Conservation (phyloP, 2,329 filamentous ascomycete species). For the Exutisphaerella laricina region DNA sequence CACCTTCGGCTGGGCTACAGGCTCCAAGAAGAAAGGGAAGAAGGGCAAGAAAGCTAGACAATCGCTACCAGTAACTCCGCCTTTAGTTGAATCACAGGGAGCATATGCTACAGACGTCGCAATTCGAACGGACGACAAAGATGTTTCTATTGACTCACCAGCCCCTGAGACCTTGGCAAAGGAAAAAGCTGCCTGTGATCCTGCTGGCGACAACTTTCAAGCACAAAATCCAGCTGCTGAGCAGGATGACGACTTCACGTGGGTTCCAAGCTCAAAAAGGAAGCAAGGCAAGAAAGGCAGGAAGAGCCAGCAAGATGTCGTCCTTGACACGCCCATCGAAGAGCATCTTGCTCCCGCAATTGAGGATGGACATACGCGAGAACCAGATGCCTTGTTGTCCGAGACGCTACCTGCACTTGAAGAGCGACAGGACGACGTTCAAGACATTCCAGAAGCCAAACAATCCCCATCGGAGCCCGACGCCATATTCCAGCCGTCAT, state of each 20-base stretch:
- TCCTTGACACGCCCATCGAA: neutral
- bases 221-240: neutral
- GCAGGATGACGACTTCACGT: constrained; percentile 9
- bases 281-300: constrained; percentile 18
- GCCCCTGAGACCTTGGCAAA: neutral
- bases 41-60: constrained; percentile 11
- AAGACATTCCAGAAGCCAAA: neutral
- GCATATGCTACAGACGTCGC: neutral
- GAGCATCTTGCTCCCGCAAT: neutral
- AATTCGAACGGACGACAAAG: neutral
- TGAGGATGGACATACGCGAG: too few species aligned
- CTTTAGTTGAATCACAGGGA: neutral
- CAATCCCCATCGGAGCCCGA: too few species aligned
- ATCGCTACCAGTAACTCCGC: neutral
- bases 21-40: constrained; percentile 22
- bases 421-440: neutral
- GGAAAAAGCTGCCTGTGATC: too few species aligned
- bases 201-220: neutral
- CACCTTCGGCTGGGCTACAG: constrained; percentile 5
- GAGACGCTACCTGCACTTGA: too few species aligned
- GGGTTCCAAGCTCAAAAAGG: constrained; percentile 13
- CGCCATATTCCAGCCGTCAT: too few species aligned
- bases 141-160: neutral
- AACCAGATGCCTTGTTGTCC: too few species aligned
- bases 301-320: neutral